Conservation (phyloP, 352 stramenopile species). For the Detonula confervacea region DNA sequence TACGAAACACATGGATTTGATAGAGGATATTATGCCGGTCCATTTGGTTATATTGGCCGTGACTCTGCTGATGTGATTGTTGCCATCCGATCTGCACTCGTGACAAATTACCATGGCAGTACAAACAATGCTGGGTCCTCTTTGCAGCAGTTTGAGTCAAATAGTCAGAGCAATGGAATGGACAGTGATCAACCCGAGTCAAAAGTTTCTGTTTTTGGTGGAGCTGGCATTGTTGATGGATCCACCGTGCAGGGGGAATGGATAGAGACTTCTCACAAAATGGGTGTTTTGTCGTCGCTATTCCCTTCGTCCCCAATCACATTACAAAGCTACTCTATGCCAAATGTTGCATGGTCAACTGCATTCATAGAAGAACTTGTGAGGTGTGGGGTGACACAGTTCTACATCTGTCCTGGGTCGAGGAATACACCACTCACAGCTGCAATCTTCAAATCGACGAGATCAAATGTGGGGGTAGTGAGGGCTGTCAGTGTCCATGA, state of each 20-base stretch:
- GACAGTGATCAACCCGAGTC: slow-evolving; percentile 15
- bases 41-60: slow-evolving; percentile 76
- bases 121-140: not conserved
- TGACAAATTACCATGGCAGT: slow-evolving; percentile 49
- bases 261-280: slow-evolving; percentile 80
- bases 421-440: slow-evolving; percentile 79
- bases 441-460: slow-evolving; percentile 61
- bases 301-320: slow-evolving; percentile 80
- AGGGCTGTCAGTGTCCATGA: slow-evolving; percentile 79
- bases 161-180: slow-evolving; percentile 12
- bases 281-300: slow-evolving; percentile 74
- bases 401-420: slow-evolving; percentile 83
- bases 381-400: slow-evolving; percentile 76
- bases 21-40: slow-evolving; percentile 79
- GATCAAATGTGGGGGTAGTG: slow-evolving; percentile 71
- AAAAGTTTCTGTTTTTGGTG: slow-evolving; percentile 75
- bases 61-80: slow-evolving; percentile 78
- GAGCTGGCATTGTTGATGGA: slow-evolving; percentile 81
- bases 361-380: slow-evolving; percentile 84
- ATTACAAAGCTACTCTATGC: slow-evolving; percentile 62
- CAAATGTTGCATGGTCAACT: slow-evolving; percentile 80
- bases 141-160: slow-evolving; percentile 10
- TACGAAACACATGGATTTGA: slow-evolving; percentile 73
- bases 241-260: slow-evolving; percentile 81
- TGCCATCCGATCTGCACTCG: slow-evolving; percentile 76